Evolutionary conservation across 805 yeast species (phyloP), one percentile per base, ranked within the genome.

Genomic region (Pichia heedii): DNA sequence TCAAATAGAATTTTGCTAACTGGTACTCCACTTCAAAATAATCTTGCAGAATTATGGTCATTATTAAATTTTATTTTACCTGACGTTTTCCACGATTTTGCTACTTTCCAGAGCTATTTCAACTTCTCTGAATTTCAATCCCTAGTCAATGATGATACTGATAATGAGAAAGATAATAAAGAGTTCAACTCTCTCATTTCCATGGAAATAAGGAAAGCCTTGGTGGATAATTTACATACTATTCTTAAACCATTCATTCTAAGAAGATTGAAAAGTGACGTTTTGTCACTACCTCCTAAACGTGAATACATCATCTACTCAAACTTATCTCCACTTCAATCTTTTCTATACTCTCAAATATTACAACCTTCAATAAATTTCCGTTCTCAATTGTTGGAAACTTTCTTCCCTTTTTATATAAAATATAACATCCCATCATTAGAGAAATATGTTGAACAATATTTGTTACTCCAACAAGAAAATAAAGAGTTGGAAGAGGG

Each of bases 21-120:
- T 0, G 98, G 98, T n/a, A 90, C 98, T 0, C 97, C 98, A 0
- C 67, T 90, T 41, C 98, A 90, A 60, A 90, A 90, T 59, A 90
- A 89, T 55, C 66, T 90, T 45, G 75, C 82, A 42, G 97, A 93
- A 62, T 65, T 93, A 33, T 90, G 97, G 97, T 83, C 96, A 0
- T 66, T 93, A 45, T 68, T 90, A 43, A 93, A 93, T 58, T 90
- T 90, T 57, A 81, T 93, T 30, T 67, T 90, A 41, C 98, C 98
- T 0, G 96, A 88, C 54, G 84, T 93, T 24, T 90, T 90, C 60
- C 85, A 85, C 36, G 97, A 90, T 61, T 73, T 89, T 47, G 90
- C 81, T 41, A 71, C 88, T 36, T 90, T 90, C 57, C 94, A 90
- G 60, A 83, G 81, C 56, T 90, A 97, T 97, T 93, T 90, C 63